These are phyloP conservation scores for Postia placenta DNA, from an alignment of 768 basidiomycete genomes.

Conservation along the genomic window DNA sequence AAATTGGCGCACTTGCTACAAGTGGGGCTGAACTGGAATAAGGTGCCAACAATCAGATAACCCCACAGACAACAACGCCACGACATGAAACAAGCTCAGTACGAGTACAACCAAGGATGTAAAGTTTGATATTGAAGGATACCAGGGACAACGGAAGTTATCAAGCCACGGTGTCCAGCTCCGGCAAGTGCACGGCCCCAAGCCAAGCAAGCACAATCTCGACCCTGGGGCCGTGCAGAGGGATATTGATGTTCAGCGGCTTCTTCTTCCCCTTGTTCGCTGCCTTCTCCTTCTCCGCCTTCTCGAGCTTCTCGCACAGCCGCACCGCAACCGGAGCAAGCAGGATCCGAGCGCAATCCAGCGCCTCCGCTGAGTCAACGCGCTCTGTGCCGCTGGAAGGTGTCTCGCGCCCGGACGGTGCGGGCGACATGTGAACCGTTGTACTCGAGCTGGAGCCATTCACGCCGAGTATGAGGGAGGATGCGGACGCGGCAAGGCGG, in stretches of 20 bases:
- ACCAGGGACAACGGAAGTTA: no score
- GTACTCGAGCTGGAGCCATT: constrained; percentile 26
- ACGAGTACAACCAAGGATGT: no score
- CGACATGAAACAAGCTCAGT: no score
- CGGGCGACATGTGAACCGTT: constrained; percentile 14
- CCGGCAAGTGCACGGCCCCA: constrained; percentile 72
- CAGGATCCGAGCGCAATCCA: constrained; percentile 68
- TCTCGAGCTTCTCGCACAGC: constrained; percentile 54
- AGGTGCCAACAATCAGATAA: no score
- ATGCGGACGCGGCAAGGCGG: constrained; percentile 20
- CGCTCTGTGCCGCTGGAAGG: constrained; percentile 15
- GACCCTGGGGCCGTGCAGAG: constrained; percentile 80
- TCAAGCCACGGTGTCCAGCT: constrained; percentile 46
- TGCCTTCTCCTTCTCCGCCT: constrained; percentile 43
- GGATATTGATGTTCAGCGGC: constrained; percentile 67
- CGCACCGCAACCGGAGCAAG: constrained; percentile 64
- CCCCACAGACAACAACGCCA: no score
- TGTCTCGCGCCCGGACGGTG: constrained; percentile 14
- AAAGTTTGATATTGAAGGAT: no score
- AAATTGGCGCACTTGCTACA: no score
- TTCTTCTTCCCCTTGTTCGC: constrained; percentile 36
- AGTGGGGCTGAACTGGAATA: no score
- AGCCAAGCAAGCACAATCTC: constrained; percentile 85
- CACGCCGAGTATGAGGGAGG: constrained; percentile 15
- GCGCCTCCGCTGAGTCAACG: constrained; percentile 43